Evolutionary conservation across 2,329 filamentous ascomycete genomes (phyloP).

Genomic region (Biscogniauxia marginata): DNA sequence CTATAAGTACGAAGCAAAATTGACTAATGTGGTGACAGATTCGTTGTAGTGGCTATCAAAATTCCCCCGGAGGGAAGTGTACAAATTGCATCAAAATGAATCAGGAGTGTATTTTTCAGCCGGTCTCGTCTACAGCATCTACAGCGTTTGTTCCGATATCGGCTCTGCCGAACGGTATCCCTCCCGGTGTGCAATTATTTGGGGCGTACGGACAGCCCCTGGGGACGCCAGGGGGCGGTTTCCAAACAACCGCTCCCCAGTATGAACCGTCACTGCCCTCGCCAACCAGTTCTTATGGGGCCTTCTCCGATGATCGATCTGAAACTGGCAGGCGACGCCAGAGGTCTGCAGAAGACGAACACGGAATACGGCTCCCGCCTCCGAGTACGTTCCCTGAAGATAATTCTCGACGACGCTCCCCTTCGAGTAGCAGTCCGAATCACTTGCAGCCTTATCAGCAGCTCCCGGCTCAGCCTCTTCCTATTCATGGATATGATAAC

Average conservation of each 20-base stretch:
- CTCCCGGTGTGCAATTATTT: conserved; percentile 55
- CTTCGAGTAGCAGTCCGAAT: conserved; percentile 50
- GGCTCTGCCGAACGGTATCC: conserved; percentile 56
- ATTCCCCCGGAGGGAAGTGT: conserved; percentile 58
- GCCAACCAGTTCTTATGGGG: conserved; percentile 36
- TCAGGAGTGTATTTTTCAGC: conserved; percentile 61
- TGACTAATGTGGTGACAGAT: conserved; percentile 43
- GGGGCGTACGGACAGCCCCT: conserved; percentile 59
- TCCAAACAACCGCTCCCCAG: conserved; percentile 17
- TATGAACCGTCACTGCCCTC: conserved; percentile 36
- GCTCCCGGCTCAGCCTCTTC: conserved; percentile 26
- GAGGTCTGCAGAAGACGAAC: conserved; percentile 35
- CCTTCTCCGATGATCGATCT: conserved; percentile 37
- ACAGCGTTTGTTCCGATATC: conserved; percentile 60
- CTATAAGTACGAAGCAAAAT: not conserved
- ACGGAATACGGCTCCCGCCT: conserved; percentile 45
- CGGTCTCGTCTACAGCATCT: conserved; percentile 54
- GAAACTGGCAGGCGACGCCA: conserved; percentile 36
- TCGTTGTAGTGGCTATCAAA: conserved; percentile 60
- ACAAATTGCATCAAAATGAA: conserved; percentile 62
- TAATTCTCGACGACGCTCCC: conserved; percentile 50
- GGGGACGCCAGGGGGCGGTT: conserved; percentile 28
- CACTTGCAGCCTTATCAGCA: conserved; percentile 40
- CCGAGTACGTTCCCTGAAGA: conserved; percentile 46
- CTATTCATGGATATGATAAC: conserved; percentile 33